phyloP scores from a whole-genome alignment of 2,329 filamentous ascomycete genomes.

The Alternaria angustiovoidea region DNA sequence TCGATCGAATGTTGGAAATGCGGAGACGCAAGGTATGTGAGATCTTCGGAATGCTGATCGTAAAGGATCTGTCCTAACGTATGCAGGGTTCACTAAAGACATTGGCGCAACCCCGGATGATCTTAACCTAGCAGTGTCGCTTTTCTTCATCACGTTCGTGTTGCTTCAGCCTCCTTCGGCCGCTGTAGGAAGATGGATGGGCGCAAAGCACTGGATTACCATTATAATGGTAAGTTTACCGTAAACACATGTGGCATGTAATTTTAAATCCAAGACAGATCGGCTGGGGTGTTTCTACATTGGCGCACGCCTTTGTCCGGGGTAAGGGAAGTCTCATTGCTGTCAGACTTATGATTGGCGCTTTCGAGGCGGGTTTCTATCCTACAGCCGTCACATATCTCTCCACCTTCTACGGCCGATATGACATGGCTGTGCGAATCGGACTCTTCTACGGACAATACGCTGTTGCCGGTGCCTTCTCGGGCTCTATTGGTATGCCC shows the following conservation, averaged over 20 bases:
- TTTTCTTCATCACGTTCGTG: conserved; percentile 38
- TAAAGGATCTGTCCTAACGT: conserved; percentile 2
- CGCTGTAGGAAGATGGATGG: conserved; percentile 31
- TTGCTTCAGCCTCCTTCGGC: conserved; percentile 33
- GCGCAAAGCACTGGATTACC: conserved; percentile 29
- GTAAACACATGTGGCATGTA: not conserved
- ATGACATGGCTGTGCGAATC: conserved; percentile 55
- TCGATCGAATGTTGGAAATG: conserved; percentile 36
- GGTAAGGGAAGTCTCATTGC: conserved; percentile 28
- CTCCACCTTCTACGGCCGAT: conserved; percentile 58
- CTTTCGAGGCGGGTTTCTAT: conserved; percentile 64
- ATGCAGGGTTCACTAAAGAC: conserved; percentile 31
- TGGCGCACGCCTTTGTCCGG: conserved; percentile 34
- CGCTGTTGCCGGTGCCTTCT: conserved; percentile 53
- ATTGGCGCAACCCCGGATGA: conserved; percentile 31
- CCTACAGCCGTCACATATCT: conserved; percentile 63
- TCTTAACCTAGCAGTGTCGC: conserved; percentile 34
- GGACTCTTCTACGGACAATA: conserved; percentile 56
- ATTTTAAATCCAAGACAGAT: conserved; percentile 19
- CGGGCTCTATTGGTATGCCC: conserved; percentile 47
- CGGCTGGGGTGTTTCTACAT: conserved; percentile 35
- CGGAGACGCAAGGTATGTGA: conserved; percentile 35
- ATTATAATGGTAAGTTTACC: conserved; percentile 26
- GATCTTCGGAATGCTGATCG: not conserved
- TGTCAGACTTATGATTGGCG: conserved; percentile 47